These are phyloP conservation scores for Phytophthora pluvialis DNA, from an alignment of 352 stramenopile species.

Conservation along the genomic window DNA sequence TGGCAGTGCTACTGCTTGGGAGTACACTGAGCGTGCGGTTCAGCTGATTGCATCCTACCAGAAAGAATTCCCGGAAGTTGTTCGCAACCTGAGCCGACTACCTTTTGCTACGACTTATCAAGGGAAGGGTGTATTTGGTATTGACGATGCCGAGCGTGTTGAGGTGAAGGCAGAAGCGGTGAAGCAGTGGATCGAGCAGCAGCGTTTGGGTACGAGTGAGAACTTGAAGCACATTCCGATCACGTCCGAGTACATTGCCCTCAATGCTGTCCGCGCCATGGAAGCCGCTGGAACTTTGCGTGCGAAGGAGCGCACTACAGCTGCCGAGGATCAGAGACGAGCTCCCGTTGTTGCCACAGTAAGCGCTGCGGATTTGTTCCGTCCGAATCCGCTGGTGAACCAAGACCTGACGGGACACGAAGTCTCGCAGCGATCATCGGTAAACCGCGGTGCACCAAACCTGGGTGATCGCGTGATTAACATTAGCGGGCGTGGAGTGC, in stretches of 20 bases:
- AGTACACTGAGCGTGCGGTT: slow-evolving; percentile 97
- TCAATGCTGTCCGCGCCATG: slow-evolving; percentile 93
- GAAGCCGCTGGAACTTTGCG: slow-evolving; percentile 82
- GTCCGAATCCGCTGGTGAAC: slow-evolving; percentile 76
- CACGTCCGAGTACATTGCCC: slow-evolving; percentile 93
- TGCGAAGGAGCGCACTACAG: slow-evolving; percentile 67
- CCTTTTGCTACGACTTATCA: slow-evolving; percentile 92
- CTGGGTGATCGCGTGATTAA: slow-evolving; percentile 98
- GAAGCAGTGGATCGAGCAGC: slow-evolving; percentile 93
- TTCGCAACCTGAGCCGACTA: slow-evolving; percentile 87
- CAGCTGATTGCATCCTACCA: slow-evolving; percentile 94
- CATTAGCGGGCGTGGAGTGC: slow-evolving; percentile 94
- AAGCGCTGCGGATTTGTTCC: slow-evolving; percentile 67
- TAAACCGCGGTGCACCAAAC: slow-evolving; percentile 78
- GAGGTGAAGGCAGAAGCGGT: slow-evolving; percentile 79
- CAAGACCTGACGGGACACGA: slow-evolving; percentile 80
- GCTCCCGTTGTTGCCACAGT: slow-evolving; percentile 55
- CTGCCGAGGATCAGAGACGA: slow-evolving; percentile 37
- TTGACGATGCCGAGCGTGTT: slow-evolving; percentile 56
- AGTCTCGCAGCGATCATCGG: slow-evolving; percentile 60
- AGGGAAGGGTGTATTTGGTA: slow-evolving; percentile 89
- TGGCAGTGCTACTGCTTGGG: slow-evolving; percentile 82
- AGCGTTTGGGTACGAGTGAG: slow-evolving; percentile 86
- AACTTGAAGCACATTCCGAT: slow-evolving; percentile 93
- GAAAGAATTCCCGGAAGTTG: slow-evolving; percentile 93